Base-by-base conservation (phyloP, 139 green algal genomes). In the Chlorella sp. region DNA sequence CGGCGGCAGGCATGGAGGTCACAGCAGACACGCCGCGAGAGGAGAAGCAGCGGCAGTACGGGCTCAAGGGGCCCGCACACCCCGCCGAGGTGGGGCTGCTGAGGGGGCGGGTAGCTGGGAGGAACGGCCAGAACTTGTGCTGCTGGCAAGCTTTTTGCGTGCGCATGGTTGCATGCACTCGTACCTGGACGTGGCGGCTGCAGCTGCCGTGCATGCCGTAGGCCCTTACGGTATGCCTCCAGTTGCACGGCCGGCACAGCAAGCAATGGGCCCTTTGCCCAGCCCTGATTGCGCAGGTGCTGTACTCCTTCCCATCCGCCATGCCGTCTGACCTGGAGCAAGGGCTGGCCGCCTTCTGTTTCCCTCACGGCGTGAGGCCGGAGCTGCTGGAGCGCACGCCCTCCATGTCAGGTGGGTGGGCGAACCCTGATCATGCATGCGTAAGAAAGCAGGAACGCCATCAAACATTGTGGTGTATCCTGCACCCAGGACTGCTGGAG, bases 291-390 rank as follows among this genome's bases (percentile, higher is more conserved):
- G 19, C 36, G 26, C 86, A 92, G 85, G 87, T 96, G 41, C 80
- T 95, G 81, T 94, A 92, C 84, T 86, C 83, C 56, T 92, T 90
- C 80, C 90, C 88, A 3, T 26, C 82, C 73, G 28, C 67, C 58
- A 78, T 73, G 76, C 24, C 83, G 19, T 5, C 62, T 1, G 87
- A 95, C 88, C 89, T 91, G 79, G 80, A 76, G 22, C 72, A 80
- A 28, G 83, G 74, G 34, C 64, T 97, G 41, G 86, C 91, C 3
- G 77, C 77, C 38, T 95, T 98, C 83, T 98, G 94, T 87, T 98
- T 97, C 85, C 92, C 88, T 0, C 80, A 91, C 74, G 94, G 94
- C 76, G 90, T 97, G 40, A 68, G 92, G 20, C 90, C 93, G 2
- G 73, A 87, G 64, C 87, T 93, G 81, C 84, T 98, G 78, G 90